These are phyloP conservation scores for Tilletia caries DNA, from an alignment of 1,284 basidiomycete genomes.

Conservation along the genomic window DNA sequence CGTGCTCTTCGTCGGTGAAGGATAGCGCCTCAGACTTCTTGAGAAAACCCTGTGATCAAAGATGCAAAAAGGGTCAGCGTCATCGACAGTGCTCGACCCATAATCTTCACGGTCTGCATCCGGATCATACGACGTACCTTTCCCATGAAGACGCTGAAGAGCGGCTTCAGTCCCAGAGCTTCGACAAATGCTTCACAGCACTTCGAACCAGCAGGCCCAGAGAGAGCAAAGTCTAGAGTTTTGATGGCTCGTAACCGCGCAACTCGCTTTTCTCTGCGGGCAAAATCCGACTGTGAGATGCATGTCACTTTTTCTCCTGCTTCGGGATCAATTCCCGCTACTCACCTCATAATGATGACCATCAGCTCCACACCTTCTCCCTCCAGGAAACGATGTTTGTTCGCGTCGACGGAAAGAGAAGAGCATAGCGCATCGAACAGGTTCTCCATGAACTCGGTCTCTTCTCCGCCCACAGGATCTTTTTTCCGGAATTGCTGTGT, in stretches of 20 bases:
- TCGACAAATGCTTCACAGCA: slow-evolving; percentile 86
- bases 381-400: slow-evolving; percentile 78
- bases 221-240: slow-evolving; percentile 83
- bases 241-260: slow-evolving; percentile 63
- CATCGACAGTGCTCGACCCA: neutral
- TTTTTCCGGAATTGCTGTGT: slow-evolving; percentile 65
- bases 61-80: neutral
- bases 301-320: neutral
- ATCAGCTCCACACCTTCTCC: slow-evolving; percentile 94
- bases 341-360: slow-evolving; percentile 74
- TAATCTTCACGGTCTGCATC: neutral
- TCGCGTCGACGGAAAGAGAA: slow-evolving; percentile 64
- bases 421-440: slow-evolving; percentile 85
- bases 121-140: slow-evolving; percentile 62
- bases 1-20: slow-evolving; percentile 72
- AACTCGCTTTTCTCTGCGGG: slow-evolving; percentile 71
- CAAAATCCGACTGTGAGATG: neutral
- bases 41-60: slow-evolving; percentile 5
- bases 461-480: slow-evolving; percentile 79
- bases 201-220: slow-evolving; percentile 65
- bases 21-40: slow-evolving; percentile 13
- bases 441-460: slow-evolving; percentile 96
- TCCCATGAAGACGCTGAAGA: slow-evolving; percentile 89
- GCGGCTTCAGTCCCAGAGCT: slow-evolving; percentile 75
- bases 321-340: slow-evolving; percentile 8